phyloP scores from a whole-genome alignment of 2,329 filamentous ascomycete genomes.

The Malbranchea zuffiana region DNA sequence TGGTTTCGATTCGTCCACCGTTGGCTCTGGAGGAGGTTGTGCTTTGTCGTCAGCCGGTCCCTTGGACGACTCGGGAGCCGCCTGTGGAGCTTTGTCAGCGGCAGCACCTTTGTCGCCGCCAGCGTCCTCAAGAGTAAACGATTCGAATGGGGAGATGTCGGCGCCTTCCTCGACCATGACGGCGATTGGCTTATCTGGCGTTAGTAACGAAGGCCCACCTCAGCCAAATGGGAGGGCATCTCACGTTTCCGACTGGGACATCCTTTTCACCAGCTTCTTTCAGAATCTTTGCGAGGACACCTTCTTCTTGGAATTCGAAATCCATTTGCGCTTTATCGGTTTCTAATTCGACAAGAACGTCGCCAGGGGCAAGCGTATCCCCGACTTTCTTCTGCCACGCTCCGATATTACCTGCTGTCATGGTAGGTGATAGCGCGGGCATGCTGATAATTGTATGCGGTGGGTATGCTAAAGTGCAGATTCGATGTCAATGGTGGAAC shows the following conservation, averaged over 20 bases:
- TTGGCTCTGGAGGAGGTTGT: constrained; percentile 48
- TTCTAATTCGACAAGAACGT: constrained; percentile 96
- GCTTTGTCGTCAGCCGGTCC: constrained; percentile 36
- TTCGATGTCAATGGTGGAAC: constrained; percentile 11
- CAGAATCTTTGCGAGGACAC: constrained; percentile 85
- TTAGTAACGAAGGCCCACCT: constrained; percentile 13
- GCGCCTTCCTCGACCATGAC: constrained; percentile 84
- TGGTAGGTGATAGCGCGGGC: constrained; percentile 95
- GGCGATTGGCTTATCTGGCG: constrained; percentile 66
- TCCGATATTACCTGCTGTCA: constrained; percentile 94
- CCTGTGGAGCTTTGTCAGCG: constrained; percentile 52
- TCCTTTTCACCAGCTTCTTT: constrained; percentile 92
- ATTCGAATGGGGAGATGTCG: constrained; percentile 79
- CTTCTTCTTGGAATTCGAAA: constrained; percentile 98
- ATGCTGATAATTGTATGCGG: constrained; percentile 93
- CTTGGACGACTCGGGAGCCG: constrained; percentile 44
- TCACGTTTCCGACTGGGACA: constrained; percentile 83
- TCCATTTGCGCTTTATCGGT: constrained; percentile 99
- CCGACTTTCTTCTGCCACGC: constrained; percentile 96
- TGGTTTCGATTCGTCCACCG: constrained; percentile 46
- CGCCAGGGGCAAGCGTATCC: constrained; percentile 75
- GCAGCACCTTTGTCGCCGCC: constrained; percentile 65
- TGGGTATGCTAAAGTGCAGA: constrained; percentile 62
- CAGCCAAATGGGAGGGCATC: constrained; percentile 23
- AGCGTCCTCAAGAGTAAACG: constrained; percentile 79